These are phyloP conservation scores for Cryptococcus sp. DNA, from an alignment of 1,284 basidiomycete genomes.

Conservation along the genomic window DNA sequence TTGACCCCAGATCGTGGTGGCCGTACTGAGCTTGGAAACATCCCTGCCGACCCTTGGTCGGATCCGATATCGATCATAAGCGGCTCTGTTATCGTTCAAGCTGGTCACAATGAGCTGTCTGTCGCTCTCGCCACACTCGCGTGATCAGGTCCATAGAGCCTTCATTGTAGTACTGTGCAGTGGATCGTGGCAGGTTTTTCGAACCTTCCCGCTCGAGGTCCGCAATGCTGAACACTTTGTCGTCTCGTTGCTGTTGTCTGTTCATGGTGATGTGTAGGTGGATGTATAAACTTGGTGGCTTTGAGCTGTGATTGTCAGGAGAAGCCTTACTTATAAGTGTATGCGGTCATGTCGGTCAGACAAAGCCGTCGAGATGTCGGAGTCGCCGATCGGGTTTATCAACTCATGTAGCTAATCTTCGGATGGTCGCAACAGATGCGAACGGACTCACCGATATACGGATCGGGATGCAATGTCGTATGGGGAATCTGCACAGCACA, in stretches of 20 bases:
- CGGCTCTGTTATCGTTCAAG: conserved; percentile 29
- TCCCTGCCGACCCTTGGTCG: conserved; percentile 37
- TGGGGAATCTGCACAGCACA: no score
- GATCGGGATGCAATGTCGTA: no score
- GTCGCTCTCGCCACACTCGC: background rate
- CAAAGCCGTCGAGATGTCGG: no score
- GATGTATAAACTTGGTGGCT: no score
- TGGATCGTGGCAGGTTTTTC: conserved; percentile 15
- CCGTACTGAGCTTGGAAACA: conserved; percentile 29
- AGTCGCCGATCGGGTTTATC: no score
- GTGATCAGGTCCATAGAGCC: conserved; percentile 37
- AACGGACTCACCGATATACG: no score
- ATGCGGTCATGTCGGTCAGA: no score
- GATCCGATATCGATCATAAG: conserved; percentile 35
- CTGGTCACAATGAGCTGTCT: conserved; percentile 2
- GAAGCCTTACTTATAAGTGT: no score
- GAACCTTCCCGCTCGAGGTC: conserved; percentile 24
- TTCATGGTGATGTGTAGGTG: no score
- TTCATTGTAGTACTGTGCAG: conserved; percentile 27
- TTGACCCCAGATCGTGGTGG: conserved; percentile 21
- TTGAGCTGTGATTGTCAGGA: no score
- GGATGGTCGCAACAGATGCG: no score
- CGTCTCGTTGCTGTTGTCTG: background rate
- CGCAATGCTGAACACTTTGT: conserved; percentile 16
- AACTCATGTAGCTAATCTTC: no score